A percentile compares a stretch with the other conserved stretches of the same genome.
Conservation (phyloP, 116 monocot species). For the Zostera marina region DNA sequence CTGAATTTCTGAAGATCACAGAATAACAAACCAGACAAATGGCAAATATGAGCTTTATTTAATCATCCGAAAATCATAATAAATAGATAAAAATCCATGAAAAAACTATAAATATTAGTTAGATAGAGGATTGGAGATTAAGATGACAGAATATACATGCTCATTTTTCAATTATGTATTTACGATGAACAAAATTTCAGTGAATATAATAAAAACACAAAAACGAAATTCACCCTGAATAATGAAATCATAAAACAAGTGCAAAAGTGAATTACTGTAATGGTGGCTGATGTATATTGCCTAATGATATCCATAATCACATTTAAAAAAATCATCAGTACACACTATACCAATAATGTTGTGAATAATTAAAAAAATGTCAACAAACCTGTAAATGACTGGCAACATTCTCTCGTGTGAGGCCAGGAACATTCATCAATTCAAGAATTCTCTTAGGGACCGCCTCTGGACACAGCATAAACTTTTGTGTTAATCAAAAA, state of each 20-base stretch:
- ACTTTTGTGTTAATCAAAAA: background rate
- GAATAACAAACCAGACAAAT: background rate
- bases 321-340: too few relatives aligned
- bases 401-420: slow-evolving; percentile 65
- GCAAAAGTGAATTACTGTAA: too few relatives aligned
- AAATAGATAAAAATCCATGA: background rate
- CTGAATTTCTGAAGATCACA: slow-evolving; percentile 65
- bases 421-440: slow-evolving; percentile 59
- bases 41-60: background rate
- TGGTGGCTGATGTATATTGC: too few relatives aligned
- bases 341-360: background rate
- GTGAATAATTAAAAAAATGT: background rate
- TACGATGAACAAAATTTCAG: too few relatives aligned
- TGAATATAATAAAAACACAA: too few relatives aligned
- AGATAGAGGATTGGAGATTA: too few relatives aligned
- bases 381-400: slow-evolving; percentile 42
- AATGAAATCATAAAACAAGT: too few relatives aligned
- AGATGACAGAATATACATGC: too few relatives aligned
- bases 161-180: too few relatives aligned
- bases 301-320: too few relatives aligned
- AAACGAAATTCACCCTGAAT: too few relatives aligned
- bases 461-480: slow-evolving; percentile 32
- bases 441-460: slow-evolving; percentile 67
- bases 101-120: too few relatives aligned
- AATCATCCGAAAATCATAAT: background rate